phyloP scores from a whole-genome alignment of 2,329 filamentous ascomycete genomes.

The Ascochyta viciae-villosae region DNA sequence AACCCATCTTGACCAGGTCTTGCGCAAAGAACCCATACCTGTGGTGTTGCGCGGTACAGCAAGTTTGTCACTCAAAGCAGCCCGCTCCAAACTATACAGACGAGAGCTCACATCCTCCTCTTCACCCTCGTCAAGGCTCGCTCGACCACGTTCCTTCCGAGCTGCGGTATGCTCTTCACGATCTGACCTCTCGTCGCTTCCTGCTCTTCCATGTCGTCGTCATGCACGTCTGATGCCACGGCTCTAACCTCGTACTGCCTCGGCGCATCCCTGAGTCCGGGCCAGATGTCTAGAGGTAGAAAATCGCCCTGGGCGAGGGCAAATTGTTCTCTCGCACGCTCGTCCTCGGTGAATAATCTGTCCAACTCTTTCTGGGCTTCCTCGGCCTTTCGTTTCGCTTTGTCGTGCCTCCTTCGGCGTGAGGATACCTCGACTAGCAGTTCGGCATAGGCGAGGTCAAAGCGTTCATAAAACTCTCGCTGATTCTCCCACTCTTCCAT shows the following conservation, averaged over 20 bases:
- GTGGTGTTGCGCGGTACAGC: too few relatives aligned
- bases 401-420: constrained; percentile 73
- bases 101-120: constrained; percentile 38
- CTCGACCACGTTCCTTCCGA: constrained; percentile 45
- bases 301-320: constrained; percentile 83
- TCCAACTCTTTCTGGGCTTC: constrained; percentile 81
- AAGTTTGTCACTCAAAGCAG: too few relatives aligned
- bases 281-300: constrained; percentile 88
- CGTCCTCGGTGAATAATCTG: constrained; percentile 75
- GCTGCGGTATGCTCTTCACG: constrained; percentile 43
- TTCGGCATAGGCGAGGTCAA: constrained; percentile 82
- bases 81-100: too few relatives aligned
- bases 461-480: constrained; percentile 84
- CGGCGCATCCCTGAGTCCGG: constrained; percentile 57
- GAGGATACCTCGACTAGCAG: constrained; percentile 84
- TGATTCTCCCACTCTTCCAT: constrained; percentile 79
- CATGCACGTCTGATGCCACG: constrained; percentile 21
- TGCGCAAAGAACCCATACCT: too few relatives aligned
- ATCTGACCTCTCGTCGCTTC: constrained; percentile 21
- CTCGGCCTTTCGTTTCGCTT: constrained; percentile 75
- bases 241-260: constrained; percentile 44
- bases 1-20: too few relatives aligned
- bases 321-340: constrained; percentile 77
- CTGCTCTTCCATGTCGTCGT: constrained; percentile 24
- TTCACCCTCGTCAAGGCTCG: constrained; percentile 46